Base-by-base conservation (phyloP, 257 asterid species). In the Fraxinus anomala region DNA sequence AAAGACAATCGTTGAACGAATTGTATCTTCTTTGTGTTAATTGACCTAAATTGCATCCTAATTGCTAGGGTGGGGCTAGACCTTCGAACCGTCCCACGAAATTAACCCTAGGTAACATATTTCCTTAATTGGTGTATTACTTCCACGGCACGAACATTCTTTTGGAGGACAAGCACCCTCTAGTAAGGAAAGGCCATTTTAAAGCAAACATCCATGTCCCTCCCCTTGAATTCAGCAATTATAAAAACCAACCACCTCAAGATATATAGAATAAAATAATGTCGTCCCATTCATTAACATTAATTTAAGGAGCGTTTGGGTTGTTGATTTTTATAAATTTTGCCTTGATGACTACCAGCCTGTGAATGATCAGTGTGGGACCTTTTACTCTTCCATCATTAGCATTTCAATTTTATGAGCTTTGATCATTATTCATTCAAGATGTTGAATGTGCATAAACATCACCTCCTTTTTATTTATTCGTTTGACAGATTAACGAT, bases 221-320 rank as follows among this genome's bases (percentile, higher is more conserved):
- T 65, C 39, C 8, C 69, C 69, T 73, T 79, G 56, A 67, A 79
- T 73, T 44, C 56, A 31, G 73, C 77, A 65, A 75, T 73, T 74
- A 74, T 69, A 68, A 21, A 74, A 80, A 80, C 80, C 76, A 80
- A 80, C 79, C 39, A 79, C 82, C 56, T 37, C 40, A 23, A 42
- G n/a, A 72, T 68, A n/a, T 21, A 56, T 51, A 17, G 67, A 39
- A 24, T 24, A 63, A 63, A 24, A 63, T 24, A 63, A 63, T 63
- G 34, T 63, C 2, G 34, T 19, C 17, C 33, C 81, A 81, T 81
- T 81, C 51, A 81, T 19, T 76, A 68, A 69, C 80, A 75, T 80
- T 80, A 73, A 82, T 77, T 63, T 74, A 68, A 82, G 69, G 81
- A 39, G 79, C 75, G 78, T 81, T 73, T 70, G 75, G 79, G 74